phyloP scores from a whole-genome alignment of 225 moss, liverwort and hornwort genomes.

The Thuidium tamariscinum region DNA sequence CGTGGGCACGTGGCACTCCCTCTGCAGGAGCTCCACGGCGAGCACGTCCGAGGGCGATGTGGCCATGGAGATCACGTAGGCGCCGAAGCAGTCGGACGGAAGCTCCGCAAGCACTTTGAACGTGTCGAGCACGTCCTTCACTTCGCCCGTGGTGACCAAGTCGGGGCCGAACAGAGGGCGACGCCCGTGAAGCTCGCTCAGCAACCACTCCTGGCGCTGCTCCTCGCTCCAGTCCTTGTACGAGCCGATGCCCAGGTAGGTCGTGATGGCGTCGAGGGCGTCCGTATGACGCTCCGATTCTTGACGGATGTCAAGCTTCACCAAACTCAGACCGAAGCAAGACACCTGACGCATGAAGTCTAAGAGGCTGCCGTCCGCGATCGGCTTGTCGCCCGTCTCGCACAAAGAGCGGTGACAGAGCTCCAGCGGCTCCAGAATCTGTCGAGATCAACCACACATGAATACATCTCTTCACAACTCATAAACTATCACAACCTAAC shows the following conservation, averaged over 20 bases:
- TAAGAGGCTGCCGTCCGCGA: slow-evolving; percentile 84
- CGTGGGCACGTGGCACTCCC: slow-evolving; percentile 56
- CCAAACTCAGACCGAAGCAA: slow-evolving; percentile 80
- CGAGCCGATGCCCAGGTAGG: slow-evolving; percentile 70
- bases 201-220: slow-evolving; percentile 56
- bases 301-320: slow-evolving; percentile 85
- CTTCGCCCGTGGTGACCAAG: slow-evolving; percentile 62
- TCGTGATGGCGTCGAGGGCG: slow-evolving; percentile 66
- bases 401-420: slow-evolving; percentile 77
- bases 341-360: slow-evolving; percentile 98
- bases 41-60: slow-evolving; percentile 85
- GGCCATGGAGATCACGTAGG: slow-evolving; percentile 93
- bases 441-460: neutral
- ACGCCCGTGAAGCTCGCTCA: slow-evolving; percentile 65
- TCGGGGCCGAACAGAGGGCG: slow-evolving; percentile 80
- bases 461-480: neutral
- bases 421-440: slow-evolving; percentile 91
- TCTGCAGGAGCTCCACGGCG: slow-evolving; percentile 85
- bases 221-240: slow-evolving; percentile 78
- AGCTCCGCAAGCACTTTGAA: slow-evolving; percentile 69
- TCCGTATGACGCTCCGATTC: slow-evolving; percentile 94
- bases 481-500: neutral
- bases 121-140: slow-evolving; percentile 83
- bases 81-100: slow-evolving; percentile 80
- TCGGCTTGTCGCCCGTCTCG: slow-evolving; percentile 83